phyloP scores from a whole-genome alignment of 2,329 filamentous ascomycete genomes.

The Thyridium curvatum region DNA sequence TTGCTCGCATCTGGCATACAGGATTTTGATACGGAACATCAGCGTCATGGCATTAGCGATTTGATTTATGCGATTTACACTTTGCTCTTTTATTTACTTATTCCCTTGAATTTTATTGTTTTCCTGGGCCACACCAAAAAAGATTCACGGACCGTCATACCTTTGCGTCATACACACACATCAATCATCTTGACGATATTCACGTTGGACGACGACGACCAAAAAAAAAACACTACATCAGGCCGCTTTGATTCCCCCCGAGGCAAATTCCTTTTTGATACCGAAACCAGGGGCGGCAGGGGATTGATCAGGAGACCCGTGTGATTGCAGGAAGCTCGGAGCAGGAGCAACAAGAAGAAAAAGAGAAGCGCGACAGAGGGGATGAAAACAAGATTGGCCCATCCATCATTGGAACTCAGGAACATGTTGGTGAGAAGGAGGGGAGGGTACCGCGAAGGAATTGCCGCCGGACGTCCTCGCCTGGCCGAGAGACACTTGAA shows the following conservation, averaged over 20 bases:
- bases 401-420: neutral
- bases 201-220: neutral
- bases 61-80: conserved; percentile 11
- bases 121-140: conserved; percentile 1
- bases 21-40: conserved; percentile 22
- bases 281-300: neutral
- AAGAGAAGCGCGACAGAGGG: neutral
- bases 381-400: neutral
- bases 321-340: neutral
- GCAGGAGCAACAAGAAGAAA: neutral
- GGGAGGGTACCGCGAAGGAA: neutral
- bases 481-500: neutral
- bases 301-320: neutral
- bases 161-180: neutral
- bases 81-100: neutral
- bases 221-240: conserved; percentile 10
- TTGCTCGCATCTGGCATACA: conserved; percentile 36
- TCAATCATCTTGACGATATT: neutral
- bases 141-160: neutral
- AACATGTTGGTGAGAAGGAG: neutral
- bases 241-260: conserved; percentile 3
- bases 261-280: neutral
- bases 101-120: neutral
- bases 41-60: conserved; percentile 43
- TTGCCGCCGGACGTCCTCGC: neutral